phyloP scores from a whole-genome alignment of 1,284 basidiomycete genomes.

The Golubevia sp. region DNA sequence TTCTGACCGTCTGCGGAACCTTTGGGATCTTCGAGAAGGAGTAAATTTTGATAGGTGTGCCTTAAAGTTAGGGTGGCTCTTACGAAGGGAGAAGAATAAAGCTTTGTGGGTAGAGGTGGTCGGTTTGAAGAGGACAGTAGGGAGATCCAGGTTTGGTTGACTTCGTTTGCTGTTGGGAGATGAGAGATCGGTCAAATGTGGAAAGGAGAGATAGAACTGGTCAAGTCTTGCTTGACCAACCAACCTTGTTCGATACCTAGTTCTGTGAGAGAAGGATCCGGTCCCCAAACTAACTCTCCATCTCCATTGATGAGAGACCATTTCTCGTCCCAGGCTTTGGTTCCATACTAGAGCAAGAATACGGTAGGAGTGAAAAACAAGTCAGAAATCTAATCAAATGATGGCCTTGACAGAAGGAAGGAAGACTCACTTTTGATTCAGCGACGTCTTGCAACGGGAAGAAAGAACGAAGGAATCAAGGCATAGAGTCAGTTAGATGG shows the following conservation, averaged over 20 bases:
- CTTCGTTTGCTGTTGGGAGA: conserved; percentile 13
- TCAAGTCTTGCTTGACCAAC: no score
- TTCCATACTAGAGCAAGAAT: conserved; percentile 20
- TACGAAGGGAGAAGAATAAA: conserved; percentile 22
- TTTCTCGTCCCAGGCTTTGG: conserved; percentile 21
- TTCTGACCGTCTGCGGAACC: no score
- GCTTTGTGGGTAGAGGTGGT: conserved; percentile 18
- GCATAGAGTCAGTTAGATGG: no score
- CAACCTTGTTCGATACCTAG: conserved; percentile 22
- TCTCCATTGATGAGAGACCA: conserved; percentile 24
- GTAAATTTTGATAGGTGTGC: conserved; percentile 21
- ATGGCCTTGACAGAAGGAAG: background rate
- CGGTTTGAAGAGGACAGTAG: conserved; percentile 15
- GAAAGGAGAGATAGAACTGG: no score
- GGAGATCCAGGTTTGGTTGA: conserved; percentile 20
- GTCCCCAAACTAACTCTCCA: conserved; percentile 28
- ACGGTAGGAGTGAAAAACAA: background rate
- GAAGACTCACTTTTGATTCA: conserved; percentile 8
- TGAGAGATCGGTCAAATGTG: no score
- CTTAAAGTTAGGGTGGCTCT: conserved; percentile 23
- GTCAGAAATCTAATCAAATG: background rate
- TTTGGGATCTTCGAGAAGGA: conserved; percentile 1
- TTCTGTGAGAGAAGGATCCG: conserved; percentile 24
- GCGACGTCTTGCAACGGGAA: conserved; percentile 9
- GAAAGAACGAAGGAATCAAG: no score